Evolutionary conservation across 2,329 filamentous ascomycete species (phyloP).

Genomic region (Diaporthe longicolla): DNA sequence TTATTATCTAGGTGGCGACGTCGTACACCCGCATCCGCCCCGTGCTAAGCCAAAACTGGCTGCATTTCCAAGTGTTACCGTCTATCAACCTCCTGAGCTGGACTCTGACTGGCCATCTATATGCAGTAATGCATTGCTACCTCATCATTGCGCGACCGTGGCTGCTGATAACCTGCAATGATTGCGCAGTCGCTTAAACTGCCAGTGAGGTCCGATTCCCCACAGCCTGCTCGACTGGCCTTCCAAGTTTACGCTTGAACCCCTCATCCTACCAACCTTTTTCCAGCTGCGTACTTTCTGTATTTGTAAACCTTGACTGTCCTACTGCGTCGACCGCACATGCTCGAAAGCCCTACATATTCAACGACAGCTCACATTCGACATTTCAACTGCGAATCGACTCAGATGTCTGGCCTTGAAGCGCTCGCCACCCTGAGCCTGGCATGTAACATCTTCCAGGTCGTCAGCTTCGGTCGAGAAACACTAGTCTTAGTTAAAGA

Average conservation of each 20-base stretch:
- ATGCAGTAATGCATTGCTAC: background rate
- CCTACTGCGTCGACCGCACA: background rate
- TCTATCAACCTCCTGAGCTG: too few species aligned
- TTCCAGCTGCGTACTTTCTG: too few species aligned
- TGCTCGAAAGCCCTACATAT: background rate
- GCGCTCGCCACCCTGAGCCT: background rate
- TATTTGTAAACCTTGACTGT: too few species aligned
- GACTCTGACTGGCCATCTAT: background rate
- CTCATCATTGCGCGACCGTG: too few species aligned
- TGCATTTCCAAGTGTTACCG: background rate
- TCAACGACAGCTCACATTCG: background rate
- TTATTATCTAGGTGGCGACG: too few species aligned
- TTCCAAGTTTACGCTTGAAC: too few species aligned
- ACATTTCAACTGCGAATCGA: too few species aligned
- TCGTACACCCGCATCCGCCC: background rate
- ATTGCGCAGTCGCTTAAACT: background rate
- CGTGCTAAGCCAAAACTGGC: background rate
- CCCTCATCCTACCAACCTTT: too few species aligned
- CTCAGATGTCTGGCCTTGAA: conserved; percentile 1
- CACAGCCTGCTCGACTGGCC: background rate
- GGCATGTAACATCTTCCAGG: conserved; percentile 1
- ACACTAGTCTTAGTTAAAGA: background rate
- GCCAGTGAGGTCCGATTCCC: too few species aligned
- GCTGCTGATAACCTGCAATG: background rate
- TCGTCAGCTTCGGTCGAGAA: conserved; percentile 13